Evolutionary conservation across 2,329 filamentous ascomycete species (phyloP), one percentile per base, ranked within the genome.

Genomic region (Fusarium sp.): DNA sequence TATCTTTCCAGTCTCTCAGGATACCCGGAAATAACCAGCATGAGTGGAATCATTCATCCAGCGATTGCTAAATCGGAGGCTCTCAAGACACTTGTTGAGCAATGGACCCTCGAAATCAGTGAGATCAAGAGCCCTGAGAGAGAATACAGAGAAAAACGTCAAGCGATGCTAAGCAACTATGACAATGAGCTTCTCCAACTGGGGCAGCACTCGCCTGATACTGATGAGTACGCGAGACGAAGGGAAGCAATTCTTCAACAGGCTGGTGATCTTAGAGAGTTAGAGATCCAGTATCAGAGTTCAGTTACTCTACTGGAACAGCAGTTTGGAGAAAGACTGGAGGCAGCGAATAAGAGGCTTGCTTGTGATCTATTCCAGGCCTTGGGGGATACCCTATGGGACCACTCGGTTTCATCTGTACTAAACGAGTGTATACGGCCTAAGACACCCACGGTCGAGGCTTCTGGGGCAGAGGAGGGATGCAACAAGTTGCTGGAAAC

Each of bases 401-500:
- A 58, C 7, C 55, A 12, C 3, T 37, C 19, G 18, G 31, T 58
- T 38, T 9, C 44, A 16, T 7, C 21, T 4, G 25, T 14, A 6
- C 4, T 58, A 1, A 1, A 10, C 4, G 3, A 48, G 23, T 23
- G 23, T 14, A 7, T 57, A 8, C 3, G 7, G 2, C 39, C 15
- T 1, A 15, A 37, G 15, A 12, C 5, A 37, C 35, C 35, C 4
- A 0, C 2, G 7, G n/a, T 2, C 5, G 12, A 19, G 10, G 15
- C 10, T 8, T 3, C 3, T 8, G 1, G 7, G 7, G 14, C 1
- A 18, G 1, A 35, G 8, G 12, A 27, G 14, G 18, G 10, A 15
- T 7, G 0, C 5, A 27, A 0, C 3, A 3, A 3, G 23, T 4
- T 42, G 2, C 10, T 6, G 2, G 23, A 29, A 4, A 7, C 18